A percentile compares a stretch with the other conserved stretches of the same genome.
These are phyloP conservation scores for Westerdykella ornata DNA, from an alignment of 2,329 filamentous ascomycete species.

Conservation along the genomic window DNA sequence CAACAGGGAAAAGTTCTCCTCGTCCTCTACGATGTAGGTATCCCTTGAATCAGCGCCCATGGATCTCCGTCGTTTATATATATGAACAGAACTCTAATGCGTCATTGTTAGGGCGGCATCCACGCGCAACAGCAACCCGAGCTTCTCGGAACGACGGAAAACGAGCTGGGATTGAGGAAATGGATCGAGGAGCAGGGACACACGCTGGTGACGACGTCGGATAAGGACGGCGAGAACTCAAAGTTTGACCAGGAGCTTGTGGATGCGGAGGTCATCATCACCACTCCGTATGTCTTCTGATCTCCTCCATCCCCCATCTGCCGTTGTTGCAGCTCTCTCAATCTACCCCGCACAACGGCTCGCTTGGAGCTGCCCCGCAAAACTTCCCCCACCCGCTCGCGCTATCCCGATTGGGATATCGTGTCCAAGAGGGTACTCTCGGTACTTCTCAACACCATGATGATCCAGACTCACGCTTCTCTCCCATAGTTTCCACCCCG, in stretches of 20 bases:
- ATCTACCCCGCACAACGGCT: slow-evolving; percentile 5
- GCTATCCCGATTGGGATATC: no score
- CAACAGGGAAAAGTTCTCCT: slow-evolving; percentile 92
- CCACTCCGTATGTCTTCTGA: slow-evolving; percentile 65
- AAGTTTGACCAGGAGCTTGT: slow-evolving; percentile 93
- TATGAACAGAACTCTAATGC: slow-evolving; percentile 13
- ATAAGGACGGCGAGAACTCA: slow-evolving; percentile 93
- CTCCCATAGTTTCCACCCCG: slow-evolving; percentile 80
- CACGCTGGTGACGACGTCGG: slow-evolving; percentile 91
- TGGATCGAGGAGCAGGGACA: slow-evolving; percentile 98
- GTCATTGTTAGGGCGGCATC: slow-evolving; percentile 55
- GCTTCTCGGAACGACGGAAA: slow-evolving; percentile 92
- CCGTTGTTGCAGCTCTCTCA: no score
- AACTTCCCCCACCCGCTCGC: slow-evolving; percentile 3
- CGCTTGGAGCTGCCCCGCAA: slow-evolving; percentile 21
- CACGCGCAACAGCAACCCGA: slow-evolving; percentile 84
- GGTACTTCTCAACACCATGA: no score
- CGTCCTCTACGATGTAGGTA: slow-evolving; percentile 81
- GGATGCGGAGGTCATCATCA: slow-evolving; percentile 98
- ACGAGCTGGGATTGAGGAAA: slow-evolving; percentile 93
- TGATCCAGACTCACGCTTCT: slow-evolving; percentile 1
- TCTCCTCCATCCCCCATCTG: neutral
- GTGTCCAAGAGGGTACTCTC: no score
- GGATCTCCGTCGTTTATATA: slow-evolving; percentile 2
- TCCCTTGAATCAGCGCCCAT: slow-evolving; percentile 5